phyloP scores from a whole-genome alignment of 2,329 filamentous ascomycete species.

The Colletotrichum shisoi region DNA sequence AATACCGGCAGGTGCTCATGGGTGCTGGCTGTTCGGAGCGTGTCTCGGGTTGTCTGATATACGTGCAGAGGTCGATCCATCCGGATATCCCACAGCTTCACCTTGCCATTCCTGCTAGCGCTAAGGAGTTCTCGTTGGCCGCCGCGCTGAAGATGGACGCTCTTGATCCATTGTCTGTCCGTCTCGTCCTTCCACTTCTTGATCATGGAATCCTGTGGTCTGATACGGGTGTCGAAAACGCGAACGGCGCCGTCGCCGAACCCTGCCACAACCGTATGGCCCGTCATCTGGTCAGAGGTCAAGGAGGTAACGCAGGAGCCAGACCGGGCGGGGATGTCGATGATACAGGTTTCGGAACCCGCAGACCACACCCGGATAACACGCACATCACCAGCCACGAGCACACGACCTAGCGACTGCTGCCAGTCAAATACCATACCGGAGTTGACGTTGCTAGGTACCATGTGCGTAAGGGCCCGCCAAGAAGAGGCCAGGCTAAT shows the following conservation, averaged over 20 bases:
- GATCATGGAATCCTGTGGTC: slow-evolving; percentile 89
- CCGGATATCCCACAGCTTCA: slow-evolving; percentile 95
- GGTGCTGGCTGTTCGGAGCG: slow-evolving; percentile 83
- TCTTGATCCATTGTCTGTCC: slow-evolving; percentile 89
- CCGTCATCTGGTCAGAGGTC: slow-evolving; percentile 97
- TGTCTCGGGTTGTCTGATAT: slow-evolving; percentile 77
- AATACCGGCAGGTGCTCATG: slow-evolving; percentile 98
- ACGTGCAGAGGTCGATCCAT: slow-evolving; percentile 79
- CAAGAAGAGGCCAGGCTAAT: slow-evolving; percentile 90
- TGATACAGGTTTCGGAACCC: slow-evolving; percentile 87
- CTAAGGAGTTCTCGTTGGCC: slow-evolving; percentile 90
- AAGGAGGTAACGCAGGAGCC: slow-evolving; percentile 95
- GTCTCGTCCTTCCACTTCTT: slow-evolving; percentile 94
- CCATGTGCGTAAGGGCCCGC: slow-evolving; percentile 90
- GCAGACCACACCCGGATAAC: slow-evolving; percentile 97
- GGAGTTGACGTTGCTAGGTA: slow-evolving; percentile 91
- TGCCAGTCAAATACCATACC: slow-evolving; percentile 99
- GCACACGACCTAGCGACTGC: slow-evolving; percentile 90
- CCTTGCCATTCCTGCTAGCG: slow-evolving; percentile 89
- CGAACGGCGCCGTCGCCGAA: slow-evolving; percentile 95
- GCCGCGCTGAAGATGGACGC: slow-evolving; percentile 94
- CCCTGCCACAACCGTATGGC: slow-evolving; percentile 92
- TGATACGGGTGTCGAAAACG: slow-evolving; percentile 88
- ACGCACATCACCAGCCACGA: slow-evolving; percentile 96
- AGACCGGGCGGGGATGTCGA: slow-evolving; percentile 92